Conservation (phyloP, 2,329 filamentous ascomycete genomes). For the Leptographium radiaticola region DNA sequence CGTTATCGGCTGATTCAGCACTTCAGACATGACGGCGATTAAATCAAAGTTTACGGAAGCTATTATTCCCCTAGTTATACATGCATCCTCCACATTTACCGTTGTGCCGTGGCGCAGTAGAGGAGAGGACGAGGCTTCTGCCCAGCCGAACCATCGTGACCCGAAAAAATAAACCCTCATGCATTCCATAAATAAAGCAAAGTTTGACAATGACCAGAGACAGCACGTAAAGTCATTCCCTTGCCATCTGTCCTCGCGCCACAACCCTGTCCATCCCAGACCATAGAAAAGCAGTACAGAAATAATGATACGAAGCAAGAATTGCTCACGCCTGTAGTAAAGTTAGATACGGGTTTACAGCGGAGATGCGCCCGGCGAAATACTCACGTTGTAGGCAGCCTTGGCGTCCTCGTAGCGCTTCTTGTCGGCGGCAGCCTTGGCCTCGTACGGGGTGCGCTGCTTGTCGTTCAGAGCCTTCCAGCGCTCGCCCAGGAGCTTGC, state of each 20-base stretch:
- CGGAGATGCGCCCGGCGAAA: neutral
- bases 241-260: slow-evolving; percentile 11
- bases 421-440: slow-evolving; percentile 94
- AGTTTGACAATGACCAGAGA: slow-evolving; percentile 9
- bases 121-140: neutral
- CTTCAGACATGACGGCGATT: no score
- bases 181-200: slow-evolving; percentile 14
- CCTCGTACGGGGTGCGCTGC: slow-evolving; percentile 87
- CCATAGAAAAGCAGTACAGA: slow-evolving; percentile 3
- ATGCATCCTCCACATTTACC: neutral
- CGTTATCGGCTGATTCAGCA: no score
- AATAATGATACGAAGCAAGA: neutral
- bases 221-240: slow-evolving; percentile 11
- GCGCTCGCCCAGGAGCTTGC: slow-evolving; percentile 94
- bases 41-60: no score
- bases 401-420: slow-evolving; percentile 99
- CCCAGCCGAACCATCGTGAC: slow-evolving; percentile 7
- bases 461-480: slow-evolving; percentile 96
- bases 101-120: neutral
- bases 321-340: slow-evolving; percentile 2
- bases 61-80: slow-evolving; percentile 2
- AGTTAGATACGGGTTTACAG: no score
- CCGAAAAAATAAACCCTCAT: slow-evolving; percentile 9
- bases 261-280: slow-evolving; percentile 10
- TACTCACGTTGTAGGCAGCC: slow-evolving; percentile 74